Base-by-base conservation (phyloP, 2,329 filamentous ascomycete species). In the Nothopassalora personata region DNA sequence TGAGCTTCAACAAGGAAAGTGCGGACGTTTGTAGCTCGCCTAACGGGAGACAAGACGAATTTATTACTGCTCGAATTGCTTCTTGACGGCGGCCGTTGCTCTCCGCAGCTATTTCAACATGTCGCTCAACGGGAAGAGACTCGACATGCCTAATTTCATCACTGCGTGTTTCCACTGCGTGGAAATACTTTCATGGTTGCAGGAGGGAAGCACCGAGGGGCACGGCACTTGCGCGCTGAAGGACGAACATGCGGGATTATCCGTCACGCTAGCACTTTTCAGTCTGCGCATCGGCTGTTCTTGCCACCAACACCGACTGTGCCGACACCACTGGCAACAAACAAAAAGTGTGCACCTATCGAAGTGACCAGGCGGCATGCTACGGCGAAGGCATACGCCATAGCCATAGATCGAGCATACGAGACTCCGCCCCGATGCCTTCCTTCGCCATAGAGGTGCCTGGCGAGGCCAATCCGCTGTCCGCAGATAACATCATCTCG, bases 381-480 rank as follows among this genome's bases (percentile, higher is more conserved):
- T 5, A 11, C 8, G 11, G 31, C 31, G 31, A 8, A 34, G 2
- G 5, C 11, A 8, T 34, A 34, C 8, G 31, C 31, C 2, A 11
- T 34, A 34, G 31, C 9, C 15, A 43, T 7, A 43, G 13, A 8
- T 43, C 39, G 18, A 11, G 11, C 36, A 43, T n/a, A 50, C 31
- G n/a, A 15, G 39, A 43, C 11, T 39, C 33, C 48, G 15, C 53
- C 9, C 43, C 52, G 18, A 65, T 66, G 64, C 59, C 64, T 53
- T 65, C 64, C n/a, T 66, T 65, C 52, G 49, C 59, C 18, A 71
- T 95, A 71, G 91, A 96, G 77, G 86, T 91, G 60, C 83, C 89
- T 6, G 91, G 89, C 64, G 91, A 94, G 77, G 88, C 91, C 48
- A 91, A 79, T 59, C 80, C 80, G 8, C 74, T 82, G 27, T 80